Base-by-base conservation (phyloP, 2,329 filamentous ascomycete genomes). In the Meredithiella fracta region DNA sequence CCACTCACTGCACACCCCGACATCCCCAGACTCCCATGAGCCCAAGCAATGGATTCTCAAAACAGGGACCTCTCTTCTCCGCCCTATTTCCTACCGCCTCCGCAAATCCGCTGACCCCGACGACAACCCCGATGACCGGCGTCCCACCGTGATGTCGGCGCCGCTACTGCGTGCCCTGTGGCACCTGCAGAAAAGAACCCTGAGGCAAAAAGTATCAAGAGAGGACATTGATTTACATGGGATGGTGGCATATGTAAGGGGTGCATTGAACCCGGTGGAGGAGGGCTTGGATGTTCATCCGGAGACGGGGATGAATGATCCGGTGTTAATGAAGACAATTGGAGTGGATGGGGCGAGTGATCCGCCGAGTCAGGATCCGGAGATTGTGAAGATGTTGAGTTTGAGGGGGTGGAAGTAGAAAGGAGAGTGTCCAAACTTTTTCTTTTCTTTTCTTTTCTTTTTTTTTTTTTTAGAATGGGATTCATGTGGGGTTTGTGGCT, bases 361-460 rank as follows among this genome's bases (percentile, higher is more conserved):
- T 29, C 70, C 70, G 6, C 70, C 70, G 3, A 72, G 70, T 40
- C 70, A 72, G 58, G 67, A 72, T 37, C 62, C 61, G 3, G 61
- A 59, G 5, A 63, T 70, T 8, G 63, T 67, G 60, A 64, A 58
- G 53, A 58, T 59, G 58, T 40, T 61, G 25, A 60, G 57, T 44
- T 51, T 60, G 29, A 49, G 57, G 29, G 44, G 29, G n/a, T 52
- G 53, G 53, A 42, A 53, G 17, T 58, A 42, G 29, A 4, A 29
- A 8, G 8, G 40, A n/a, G 40, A n/a, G 7, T 40, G 44, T 25
- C n/a, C 31, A 15, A 2, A 20, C 44, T 31, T 29, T 40, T 38
- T 11, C n/a, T 4, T 34, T 23, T 49, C 47, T 34, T 34, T 34
- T 34, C 11, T 34, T 34, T 34, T 34, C 5, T 34, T 44, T n/a